Conservation (phyloP, 352 stramenopile genomes). For the Pythium volutum region DNA sequence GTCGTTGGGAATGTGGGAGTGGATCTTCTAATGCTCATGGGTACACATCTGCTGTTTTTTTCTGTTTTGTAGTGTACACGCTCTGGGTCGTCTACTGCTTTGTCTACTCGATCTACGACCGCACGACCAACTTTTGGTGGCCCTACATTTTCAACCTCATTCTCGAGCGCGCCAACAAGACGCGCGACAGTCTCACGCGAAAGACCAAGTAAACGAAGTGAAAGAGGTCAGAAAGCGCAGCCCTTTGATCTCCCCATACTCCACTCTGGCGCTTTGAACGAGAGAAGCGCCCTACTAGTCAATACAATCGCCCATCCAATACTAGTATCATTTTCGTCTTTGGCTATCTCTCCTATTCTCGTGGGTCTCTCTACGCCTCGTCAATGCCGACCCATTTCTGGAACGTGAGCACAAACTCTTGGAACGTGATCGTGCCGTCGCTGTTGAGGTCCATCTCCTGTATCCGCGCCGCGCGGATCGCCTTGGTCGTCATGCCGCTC, state of each 20-base stretch:
- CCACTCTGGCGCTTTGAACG: neutral
- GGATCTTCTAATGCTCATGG: neutral
- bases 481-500: slow-evolving; percentile 56
- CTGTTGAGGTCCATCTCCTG: slow-evolving; percentile 86
- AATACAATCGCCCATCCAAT: neutral
- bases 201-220: slow-evolving; percentile 25
- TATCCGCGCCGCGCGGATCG: slow-evolving; percentile 71
- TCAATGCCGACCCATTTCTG: slow-evolving; percentile 82
- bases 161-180: slow-evolving; percentile 57
- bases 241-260: no score
- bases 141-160: slow-evolving; percentile 83
- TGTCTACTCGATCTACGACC: slow-evolving; percentile 79
- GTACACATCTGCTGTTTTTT: no score
- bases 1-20: neutral
- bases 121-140: slow-evolving; percentile 84
- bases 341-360: neutral
- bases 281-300: slow-evolving; percentile 2
- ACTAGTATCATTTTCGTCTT: neutral
- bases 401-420: slow-evolving; percentile 89
- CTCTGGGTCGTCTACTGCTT: slow-evolving; percentile 82
- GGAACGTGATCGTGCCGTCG: slow-evolving; percentile 88
- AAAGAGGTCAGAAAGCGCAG: no score
- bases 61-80: slow-evolving; percentile 52
- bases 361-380: slow-evolving; percentile 15
- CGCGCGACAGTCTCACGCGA: slow-evolving; percentile 45